Evolutionary conservation across 257 asterid species (phyloP).

Genomic region (Salvia splendens): DNA sequence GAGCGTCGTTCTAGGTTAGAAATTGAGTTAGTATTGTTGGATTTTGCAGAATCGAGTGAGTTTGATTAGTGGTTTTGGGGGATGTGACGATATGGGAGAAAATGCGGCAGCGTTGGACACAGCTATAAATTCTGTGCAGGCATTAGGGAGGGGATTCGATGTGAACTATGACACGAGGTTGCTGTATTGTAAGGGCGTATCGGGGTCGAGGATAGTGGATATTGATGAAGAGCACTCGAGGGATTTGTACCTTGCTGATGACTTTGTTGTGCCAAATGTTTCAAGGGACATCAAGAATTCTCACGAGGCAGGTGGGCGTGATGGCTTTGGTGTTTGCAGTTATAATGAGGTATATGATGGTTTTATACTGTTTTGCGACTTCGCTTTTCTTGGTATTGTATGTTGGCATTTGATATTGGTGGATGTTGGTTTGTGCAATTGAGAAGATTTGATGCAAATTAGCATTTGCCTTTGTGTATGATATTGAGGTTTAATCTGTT

Average conservation of each 20-base stretch:
- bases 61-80: conserved; percentile 19
- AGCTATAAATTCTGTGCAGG: conserved; percentile 67
- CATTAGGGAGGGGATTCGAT: conserved; percentile 89
- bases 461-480: background rate
- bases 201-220: conserved; percentile 71
- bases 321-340: conserved; percentile 70
- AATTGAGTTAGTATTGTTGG: conserved; percentile 28
- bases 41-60: conserved; percentile 26
- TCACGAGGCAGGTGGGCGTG: conserved; percentile 55
- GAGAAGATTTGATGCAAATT: background rate
- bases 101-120: conserved; percentile 88
- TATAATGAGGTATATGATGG: conserved; percentile 58
- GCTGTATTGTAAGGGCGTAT: conserved; percentile 78
- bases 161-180: conserved; percentile 86
- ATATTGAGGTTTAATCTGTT: background rate
- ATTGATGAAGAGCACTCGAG: conserved; percentile 64
- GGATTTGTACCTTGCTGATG: conserved; percentile 68
- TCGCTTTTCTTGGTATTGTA: conserved; percentile 9
- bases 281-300: conserved; percentile 62
- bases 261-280: conserved; percentile 62
- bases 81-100: conserved; percentile 78
- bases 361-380: conserved; percentile 1
- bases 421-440: background rate
- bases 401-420: background rate
- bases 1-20: background rate